A percentile compares a stretch with the other conserved stretches of the same genome.
Evolutionary conservation across 805 yeast species (phyloP).

Genomic region (Yamadazyma philogaea): DNA sequence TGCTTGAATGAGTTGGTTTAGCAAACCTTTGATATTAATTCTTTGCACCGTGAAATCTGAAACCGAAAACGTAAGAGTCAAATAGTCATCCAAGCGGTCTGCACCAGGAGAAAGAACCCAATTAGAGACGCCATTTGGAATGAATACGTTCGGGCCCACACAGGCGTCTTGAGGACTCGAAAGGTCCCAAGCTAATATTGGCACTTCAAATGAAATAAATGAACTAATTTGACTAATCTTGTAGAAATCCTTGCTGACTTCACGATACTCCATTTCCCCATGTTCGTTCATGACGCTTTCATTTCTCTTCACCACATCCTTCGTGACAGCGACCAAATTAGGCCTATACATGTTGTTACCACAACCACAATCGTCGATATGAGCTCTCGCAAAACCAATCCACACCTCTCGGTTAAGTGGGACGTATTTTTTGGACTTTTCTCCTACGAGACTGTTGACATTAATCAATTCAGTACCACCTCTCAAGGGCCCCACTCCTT

Average conservation of each 20-base stretch:
- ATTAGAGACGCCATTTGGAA: conserved; percentile 35
- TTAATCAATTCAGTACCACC: conserved; percentile 38
- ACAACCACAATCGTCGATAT: conserved; percentile 39
- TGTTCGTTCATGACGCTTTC: conserved; percentile 2
- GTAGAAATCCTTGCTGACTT: conserved; percentile 11
- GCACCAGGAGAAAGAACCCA: conserved; percentile 19
- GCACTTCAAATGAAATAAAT: conserved; percentile 30
- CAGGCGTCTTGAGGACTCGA: conserved; percentile 23
- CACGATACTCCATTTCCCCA: conserved; percentile 6
- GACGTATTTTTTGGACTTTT: conserved; percentile 10
- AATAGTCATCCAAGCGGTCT: conserved; percentile 19
- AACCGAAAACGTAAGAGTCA: conserved; percentile 36
- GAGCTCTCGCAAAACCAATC: conserved; percentile 42
- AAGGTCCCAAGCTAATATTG: conserved; percentile 26
- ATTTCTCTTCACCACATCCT: conserved; percentile 4
- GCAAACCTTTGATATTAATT: conserved; percentile 32
- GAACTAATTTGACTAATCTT: conserved; percentile 31
- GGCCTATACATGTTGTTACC: conserved; percentile 40
- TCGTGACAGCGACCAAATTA: conserved; percentile 30
- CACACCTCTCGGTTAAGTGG: conserved; percentile 30
- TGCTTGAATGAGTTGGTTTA: conserved; percentile 19
- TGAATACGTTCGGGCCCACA: conserved; percentile 28
- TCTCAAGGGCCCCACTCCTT: conserved; percentile 30
- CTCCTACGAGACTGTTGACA: conserved; percentile 17
- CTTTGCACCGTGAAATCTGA: conserved; percentile 36